phyloP scores from a whole-genome alignment of 805 yeast genomes.

The Kluyveromyces aestuarii region DNA sequence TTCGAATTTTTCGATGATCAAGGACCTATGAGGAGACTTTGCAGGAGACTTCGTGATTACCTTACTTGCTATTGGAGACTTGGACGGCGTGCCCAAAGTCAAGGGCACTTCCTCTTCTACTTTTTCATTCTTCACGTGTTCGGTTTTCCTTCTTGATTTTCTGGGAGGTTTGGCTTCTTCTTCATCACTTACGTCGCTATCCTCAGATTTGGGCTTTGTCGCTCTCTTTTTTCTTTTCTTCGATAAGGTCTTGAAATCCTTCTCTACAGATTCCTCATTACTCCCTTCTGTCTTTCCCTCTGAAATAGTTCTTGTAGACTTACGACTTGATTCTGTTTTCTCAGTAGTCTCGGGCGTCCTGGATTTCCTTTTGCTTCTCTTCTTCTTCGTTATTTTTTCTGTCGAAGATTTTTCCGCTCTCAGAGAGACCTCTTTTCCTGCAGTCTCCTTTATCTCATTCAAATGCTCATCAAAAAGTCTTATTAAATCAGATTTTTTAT shows the following conservation, averaged over 20 bases:
- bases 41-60: slow-evolving; percentile 18
- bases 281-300: slow-evolving; percentile 6
- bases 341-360: background rate
- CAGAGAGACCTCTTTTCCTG: background rate
- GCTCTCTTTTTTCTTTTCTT: slow-evolving; percentile 7
- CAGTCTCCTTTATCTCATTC: background rate
- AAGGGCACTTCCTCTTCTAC: slow-evolving; percentile 8
- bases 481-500: slow-evolving; percentile 61
- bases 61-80: slow-evolving; percentile 19
- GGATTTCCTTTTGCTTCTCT: slow-evolving; percentile 1
- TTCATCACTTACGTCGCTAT: slow-evolving; percentile 3
- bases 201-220: slow-evolving; percentile 4
- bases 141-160: slow-evolving; percentile 3
- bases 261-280: slow-evolving; percentile 10
- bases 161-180: slow-evolving; percentile 4
- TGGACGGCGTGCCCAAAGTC: slow-evolving; percentile 7
- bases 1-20: slow-evolving; percentile 17
- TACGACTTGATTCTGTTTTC: background rate
- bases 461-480: slow-evolving; percentile 40
- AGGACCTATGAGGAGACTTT: slow-evolving; percentile 16
- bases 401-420: slow-evolving; percentile 32
- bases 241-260: slow-evolving; percentile 5
- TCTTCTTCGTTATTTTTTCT: slow-evolving; percentile 28
- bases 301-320: background rate
- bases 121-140: slow-evolving; percentile 2